phyloP scores from a whole-genome alignment of 768 basidiomycete genomes.

The Lactifluus piperatus region DNA sequence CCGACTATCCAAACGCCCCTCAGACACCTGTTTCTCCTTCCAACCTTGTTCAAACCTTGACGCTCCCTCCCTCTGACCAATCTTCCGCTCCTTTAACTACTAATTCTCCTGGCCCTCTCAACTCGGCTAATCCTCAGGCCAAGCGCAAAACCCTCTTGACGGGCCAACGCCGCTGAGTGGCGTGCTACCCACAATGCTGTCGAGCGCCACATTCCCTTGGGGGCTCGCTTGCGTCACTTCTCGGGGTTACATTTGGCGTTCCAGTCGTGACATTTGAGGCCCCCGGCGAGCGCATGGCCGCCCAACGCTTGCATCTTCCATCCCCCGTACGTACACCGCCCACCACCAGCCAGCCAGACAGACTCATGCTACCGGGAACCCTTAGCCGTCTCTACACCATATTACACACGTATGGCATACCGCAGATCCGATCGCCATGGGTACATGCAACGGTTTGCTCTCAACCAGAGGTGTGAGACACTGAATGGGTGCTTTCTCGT shows the following conservation, averaged over 20 bases:
- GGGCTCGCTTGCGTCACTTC: slow-evolving; percentile 82
- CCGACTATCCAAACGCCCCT: slow-evolving; percentile 37
- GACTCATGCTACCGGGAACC: too few species aligned
- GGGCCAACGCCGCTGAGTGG: slow-evolving; percentile 95
- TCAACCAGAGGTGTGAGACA: slow-evolving; percentile 71
- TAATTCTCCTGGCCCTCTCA: slow-evolving; percentile 16
- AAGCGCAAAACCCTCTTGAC: slow-evolving; percentile 79
- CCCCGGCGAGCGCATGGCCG: slow-evolving; percentile 52
- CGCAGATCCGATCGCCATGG: slow-evolving; percentile 92
- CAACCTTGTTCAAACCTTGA: slow-evolving; percentile 28
- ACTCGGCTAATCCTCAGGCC: slow-evolving; percentile 30
- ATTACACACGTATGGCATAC: slow-evolving; percentile 92
- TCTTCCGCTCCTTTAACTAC: slow-evolving; percentile 19
- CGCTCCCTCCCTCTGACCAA: slow-evolving; percentile 29
- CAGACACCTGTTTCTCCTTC: slow-evolving; percentile 42
- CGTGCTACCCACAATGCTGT: slow-evolving; percentile 96
- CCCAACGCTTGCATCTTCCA: slow-evolving; percentile 77
- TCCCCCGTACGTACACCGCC: slow-evolving; percentile 48
- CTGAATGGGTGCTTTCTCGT: slow-evolving; percentile 89
- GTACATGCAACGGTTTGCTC: slow-evolving; percentile 64
- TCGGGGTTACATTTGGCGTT: slow-evolving; percentile 85
- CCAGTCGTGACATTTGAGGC: slow-evolving; percentile 90
- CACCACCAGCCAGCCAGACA: too few species aligned
- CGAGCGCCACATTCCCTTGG: slow-evolving; percentile 89
- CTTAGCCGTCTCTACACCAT: too few species aligned